A percentile compares a stretch with the other conserved stretches of the same genome.
Conservation (phyloP, 2,329 filamentous ascomycete species). For the Cladophialophora exuberans region DNA sequence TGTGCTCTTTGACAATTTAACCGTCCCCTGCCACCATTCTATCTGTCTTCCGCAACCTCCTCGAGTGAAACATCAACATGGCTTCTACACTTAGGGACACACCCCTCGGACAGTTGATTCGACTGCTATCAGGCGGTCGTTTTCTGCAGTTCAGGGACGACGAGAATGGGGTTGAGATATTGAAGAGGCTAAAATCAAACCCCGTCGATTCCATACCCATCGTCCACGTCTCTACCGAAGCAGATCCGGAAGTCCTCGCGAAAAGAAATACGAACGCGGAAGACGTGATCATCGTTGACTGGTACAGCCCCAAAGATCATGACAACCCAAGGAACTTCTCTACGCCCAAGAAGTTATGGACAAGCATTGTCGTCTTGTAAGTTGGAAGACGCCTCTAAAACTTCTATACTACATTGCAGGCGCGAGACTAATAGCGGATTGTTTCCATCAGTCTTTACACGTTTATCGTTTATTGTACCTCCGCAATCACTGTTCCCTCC, state of each 20-base stretch:
- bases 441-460: constrained; percentile 37
- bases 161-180: not conserved
- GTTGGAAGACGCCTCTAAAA: not conserved
- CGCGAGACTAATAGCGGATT: not conserved
- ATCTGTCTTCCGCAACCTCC: not conserved
- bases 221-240: not conserved
- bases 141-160: constrained; percentile 1
- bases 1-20: not conserved
- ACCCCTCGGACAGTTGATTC: constrained; percentile 2
- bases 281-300: constrained; percentile 39
- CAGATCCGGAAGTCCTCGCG: constrained; percentile 5
- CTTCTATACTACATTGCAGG: not conserved
- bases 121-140: not conserved
- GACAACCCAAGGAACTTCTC: constrained; percentile 52
- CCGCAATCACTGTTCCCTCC: constrained; percentile 37
- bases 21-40: not conserved
- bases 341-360: constrained; percentile 32
- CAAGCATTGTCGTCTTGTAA: constrained; percentile 31
- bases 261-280: constrained; percentile 29
- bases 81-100: not conserved
- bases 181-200: not conserved
- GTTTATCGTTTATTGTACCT: constrained; percentile 41
- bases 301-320: constrained; percentile 54
- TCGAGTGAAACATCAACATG: not conserved
- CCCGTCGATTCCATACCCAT: not conserved